Conservation (phyloP, 176 grass and related monocot genomes). For the Eleusine coracana region DNA sequence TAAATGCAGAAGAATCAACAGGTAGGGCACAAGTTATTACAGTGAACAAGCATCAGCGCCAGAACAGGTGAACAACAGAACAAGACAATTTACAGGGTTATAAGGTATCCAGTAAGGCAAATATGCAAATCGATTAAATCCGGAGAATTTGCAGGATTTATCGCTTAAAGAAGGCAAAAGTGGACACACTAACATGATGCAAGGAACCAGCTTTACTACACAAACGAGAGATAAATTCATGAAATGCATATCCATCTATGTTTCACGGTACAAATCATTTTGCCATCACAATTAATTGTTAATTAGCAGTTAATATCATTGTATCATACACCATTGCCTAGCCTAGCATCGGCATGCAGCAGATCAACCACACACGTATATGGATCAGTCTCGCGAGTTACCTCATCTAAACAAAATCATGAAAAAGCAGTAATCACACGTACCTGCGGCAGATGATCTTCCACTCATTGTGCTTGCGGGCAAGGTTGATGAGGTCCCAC, state of each 20-base stretch:
- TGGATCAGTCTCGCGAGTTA: neutral
- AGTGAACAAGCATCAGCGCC: neutral
- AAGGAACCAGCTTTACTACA: neutral
- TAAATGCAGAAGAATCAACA: too few relatives aligned
- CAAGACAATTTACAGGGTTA: neutral
- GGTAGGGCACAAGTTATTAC: too few relatives aligned
- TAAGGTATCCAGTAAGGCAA: neutral
- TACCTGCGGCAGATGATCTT: conserved; percentile 27
- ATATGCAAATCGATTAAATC: neutral
- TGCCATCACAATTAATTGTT: neutral
- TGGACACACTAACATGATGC: neutral
- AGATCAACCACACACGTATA: neutral
- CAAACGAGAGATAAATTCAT: neutral
- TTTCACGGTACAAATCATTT: neutral
- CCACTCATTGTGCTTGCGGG: neutral
- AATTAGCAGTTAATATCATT: neutral
- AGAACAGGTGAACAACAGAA: neutral
- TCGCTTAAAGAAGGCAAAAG: neutral
- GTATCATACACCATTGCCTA: neutral
- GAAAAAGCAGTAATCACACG: neutral
- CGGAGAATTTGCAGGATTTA: neutral
- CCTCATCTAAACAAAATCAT: neutral
- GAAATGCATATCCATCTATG: neutral
- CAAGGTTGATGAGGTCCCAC: conserved; percentile 10
- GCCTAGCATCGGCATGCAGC: neutral